Conservation (phyloP, 441 rosid genomes). For the Metrosideros polymorpha region DNA sequence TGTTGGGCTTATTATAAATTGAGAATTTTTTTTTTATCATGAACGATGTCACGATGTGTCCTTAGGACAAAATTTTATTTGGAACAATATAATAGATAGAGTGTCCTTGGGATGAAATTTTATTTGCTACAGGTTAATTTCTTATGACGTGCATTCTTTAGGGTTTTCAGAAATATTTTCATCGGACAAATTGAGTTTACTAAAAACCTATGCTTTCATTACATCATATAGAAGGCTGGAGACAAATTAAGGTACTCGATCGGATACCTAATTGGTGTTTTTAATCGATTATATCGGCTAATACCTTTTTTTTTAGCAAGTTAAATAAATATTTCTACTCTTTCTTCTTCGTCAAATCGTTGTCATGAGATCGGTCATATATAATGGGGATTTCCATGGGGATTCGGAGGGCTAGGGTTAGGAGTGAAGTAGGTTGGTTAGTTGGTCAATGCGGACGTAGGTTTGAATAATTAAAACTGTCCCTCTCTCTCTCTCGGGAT, state of each 20-base stretch:
- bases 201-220: not conserved
- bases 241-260: not conserved
- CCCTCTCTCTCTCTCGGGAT: not conserved
- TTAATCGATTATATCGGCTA: not conserved
- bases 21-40: not conserved
- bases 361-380: not conserved
- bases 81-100: not conserved
- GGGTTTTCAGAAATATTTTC: not conserved
- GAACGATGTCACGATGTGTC: not conserved
- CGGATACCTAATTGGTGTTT: not conserved
- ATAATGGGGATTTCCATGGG: not conserved
- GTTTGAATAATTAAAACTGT: not conserved
- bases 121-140: not conserved
- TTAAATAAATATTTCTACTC: not conserved
- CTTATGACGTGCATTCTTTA: not conserved
- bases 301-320: not conserved
- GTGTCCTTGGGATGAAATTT: not conserved
- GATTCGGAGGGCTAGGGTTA: not conserved
- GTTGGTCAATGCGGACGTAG: not conserved
- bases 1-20: not conserved
- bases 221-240: not conserved
- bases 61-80: not conserved
- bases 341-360: not conserved
- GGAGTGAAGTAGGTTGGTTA: not conserved
- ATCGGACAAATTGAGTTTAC: not conserved